Base-by-base conservation (phyloP, 192 early-diverging fungal genomes). In the Coemansia pectinata region DNA sequence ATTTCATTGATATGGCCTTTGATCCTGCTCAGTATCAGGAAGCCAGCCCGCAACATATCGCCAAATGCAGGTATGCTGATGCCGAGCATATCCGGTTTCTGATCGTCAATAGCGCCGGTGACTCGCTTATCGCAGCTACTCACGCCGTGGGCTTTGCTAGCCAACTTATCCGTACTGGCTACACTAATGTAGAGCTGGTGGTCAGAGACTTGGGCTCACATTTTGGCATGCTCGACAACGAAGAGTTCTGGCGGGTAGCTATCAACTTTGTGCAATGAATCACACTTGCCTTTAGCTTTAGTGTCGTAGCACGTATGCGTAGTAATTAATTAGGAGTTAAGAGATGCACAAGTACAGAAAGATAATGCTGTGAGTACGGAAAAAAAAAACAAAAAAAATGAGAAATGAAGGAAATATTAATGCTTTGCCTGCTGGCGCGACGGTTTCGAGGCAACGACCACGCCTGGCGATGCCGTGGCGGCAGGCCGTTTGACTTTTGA, bases 1-100 rank as follows among this genome's bases (percentile, higher is more conserved):
- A 90, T 50, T 95, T 94, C 72, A 79, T 97, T 31, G 70, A 84
- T 3, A 83, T 84, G 67, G 93, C 89, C 15, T 97, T 97, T 78
- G 76, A 80, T 1, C 29, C 53, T 8, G 34, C 23, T 14, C 67
- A 76, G 55, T 62, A 65, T 31, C 17, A 14, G 0, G 44, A 21
- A 2, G 62, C 67, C 57, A 85, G 66, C 50, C 78, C 71, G 52
- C 67, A 62, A 8, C 33, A 63, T 59, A 50, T 39, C 12, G 58
- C 58, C 0, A 17, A 31, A 14, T 17, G 47, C 0, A 66, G 58
- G 17, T 9, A n/a, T 5, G 41, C 21, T 0, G 11, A 14, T 0
- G 55, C 62, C 0, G 52, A 77, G 65, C 82, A 87, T 19, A 76
- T 86, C 3, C 85, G 87, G 65, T 83, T 91, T 23, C 44, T 77